A percentile compares a stretch with the other conserved stretches of the same genome.
Evolutionary conservation across 352 stramenopile species (phyloP).

Genomic region (Elongisporangium undulatum): DNA sequence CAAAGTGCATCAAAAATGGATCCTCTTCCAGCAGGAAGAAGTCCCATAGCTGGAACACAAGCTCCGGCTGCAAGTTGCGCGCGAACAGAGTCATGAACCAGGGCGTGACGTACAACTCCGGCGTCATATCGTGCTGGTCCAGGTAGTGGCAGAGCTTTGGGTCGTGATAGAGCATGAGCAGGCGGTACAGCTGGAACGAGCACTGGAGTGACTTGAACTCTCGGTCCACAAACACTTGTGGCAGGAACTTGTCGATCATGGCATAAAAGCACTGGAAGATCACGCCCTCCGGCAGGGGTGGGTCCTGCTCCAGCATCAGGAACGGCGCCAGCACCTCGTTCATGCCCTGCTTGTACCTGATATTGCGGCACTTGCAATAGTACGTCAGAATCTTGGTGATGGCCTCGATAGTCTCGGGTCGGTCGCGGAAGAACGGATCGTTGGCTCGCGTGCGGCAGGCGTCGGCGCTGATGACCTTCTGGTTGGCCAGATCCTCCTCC

Average conservation of each 20-base stretch:
- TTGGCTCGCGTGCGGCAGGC: conserved; percentile 78
- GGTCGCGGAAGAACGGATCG: conserved; percentile 67
- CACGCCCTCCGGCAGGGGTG: conserved; percentile 47
- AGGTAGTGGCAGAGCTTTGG: conserved; percentile 83
- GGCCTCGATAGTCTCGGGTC: conserved; percentile 59
- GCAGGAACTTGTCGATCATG: conserved; percentile 86
- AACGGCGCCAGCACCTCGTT: conserved; percentile 93
- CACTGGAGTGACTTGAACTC: conserved; percentile 91
- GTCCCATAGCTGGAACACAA: conserved; percentile 88
- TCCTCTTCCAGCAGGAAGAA: conserved; percentile 89
- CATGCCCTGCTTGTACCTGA: conserved; percentile 94
- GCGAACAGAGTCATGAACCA: conserved; percentile 95
- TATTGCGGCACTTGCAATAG: conserved; percentile 89
- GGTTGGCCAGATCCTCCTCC: conserved; percentile 86
- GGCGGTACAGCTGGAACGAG: conserved; percentile 88
- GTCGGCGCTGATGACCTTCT: conserved; percentile 88
- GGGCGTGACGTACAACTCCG: conserved; percentile 91
- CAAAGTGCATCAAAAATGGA: conserved; percentile 86
- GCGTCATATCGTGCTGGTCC: conserved; percentile 90
- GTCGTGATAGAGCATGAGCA: conserved; percentile 92
- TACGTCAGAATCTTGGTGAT: conserved; percentile 88
- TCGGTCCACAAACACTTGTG: conserved; percentile 85
- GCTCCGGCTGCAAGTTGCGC: conserved; percentile 58
- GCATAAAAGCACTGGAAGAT: conserved; percentile 89
- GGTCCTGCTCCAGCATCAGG: conserved; percentile 58